Evolutionary conservation across 768 basidiomycete species (phyloP), one percentile per base, ranked within the genome.

Genomic region (Rhodosporidiobolus odoratus): DNA sequence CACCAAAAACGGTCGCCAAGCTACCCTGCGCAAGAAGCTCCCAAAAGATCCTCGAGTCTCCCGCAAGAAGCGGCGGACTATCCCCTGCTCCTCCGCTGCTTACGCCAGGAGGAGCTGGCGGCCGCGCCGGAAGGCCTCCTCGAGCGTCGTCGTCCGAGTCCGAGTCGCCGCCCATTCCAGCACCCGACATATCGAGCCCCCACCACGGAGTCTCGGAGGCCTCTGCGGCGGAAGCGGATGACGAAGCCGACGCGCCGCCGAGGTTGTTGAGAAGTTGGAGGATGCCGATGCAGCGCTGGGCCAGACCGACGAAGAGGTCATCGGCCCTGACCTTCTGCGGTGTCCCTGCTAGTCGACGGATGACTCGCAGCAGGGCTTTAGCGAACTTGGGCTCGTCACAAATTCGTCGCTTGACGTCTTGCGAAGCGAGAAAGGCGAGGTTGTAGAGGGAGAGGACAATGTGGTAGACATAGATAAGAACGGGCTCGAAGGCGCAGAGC

Each of bases 381-480:
- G 86, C 83, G 78, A 90, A 87, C 40, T 88, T 88, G 37, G 93
- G 83, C 48, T 81, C 81, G 60, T 85, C 78, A 75, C 90, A 89
- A 74, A 92, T 83, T 71, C 81, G 84, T 63, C 83, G 82, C 81
- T 94, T 92, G 71, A 94, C 77, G 35, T 84, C 83, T 6, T 88
- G 87, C 3, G 92, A 85, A 5, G 92, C 86, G 64, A 94, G 82
- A 82, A 92, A 97, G 32, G 88, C 86, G 72, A 97, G 81, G 45
- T 88, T 88, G 81, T 96, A 97, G 50, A 96, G 84, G n/a, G 85
- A 85, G 83, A 93, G 86, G 56, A 89, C 83, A 62, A 84, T 81
- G 74, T 89, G 89, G 82, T 94, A 90, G 71, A 90, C 80, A 79
- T 91, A 89, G 50, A 86, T 85, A 54, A 93, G 79, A 87, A 90